phyloP scores from a whole-genome alignment of 176 grass and related monocot species.

The Triticum aestivum region IWGSC_CS_RefSeq_v2.1 NC_057806.1:137043221-137043720 shows the following conservation, averaged over 20 bases:
- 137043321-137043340: neutral
- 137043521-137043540: neutral
- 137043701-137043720: neutral
- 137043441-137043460: constrained; percentile 94
- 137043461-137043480: constrained; percentile 87
- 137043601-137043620: neutral
- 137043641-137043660: neutral
- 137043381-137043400: constrained; percentile 67
- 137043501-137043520: constrained; percentile 95
- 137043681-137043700: neutral
- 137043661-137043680: neutral
- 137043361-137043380: constrained; percentile 29
- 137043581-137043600: neutral
- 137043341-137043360: neutral
- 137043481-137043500: constrained; percentile 96
- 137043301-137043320: neutral
- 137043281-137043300: constrained; percentile 15
- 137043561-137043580: neutral
- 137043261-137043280: constrained; percentile 73
- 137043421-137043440: constrained; percentile 81
- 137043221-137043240: constrained; percentile 89
- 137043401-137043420: constrained; percentile 85
- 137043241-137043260: constrained; percentile 63
- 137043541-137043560: neutral
- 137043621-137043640: neutral